These are phyloP conservation scores for Epipyxis sp. DNA, from an alignment of 108 stramenopile species.

Conservation along the genomic window DNA sequence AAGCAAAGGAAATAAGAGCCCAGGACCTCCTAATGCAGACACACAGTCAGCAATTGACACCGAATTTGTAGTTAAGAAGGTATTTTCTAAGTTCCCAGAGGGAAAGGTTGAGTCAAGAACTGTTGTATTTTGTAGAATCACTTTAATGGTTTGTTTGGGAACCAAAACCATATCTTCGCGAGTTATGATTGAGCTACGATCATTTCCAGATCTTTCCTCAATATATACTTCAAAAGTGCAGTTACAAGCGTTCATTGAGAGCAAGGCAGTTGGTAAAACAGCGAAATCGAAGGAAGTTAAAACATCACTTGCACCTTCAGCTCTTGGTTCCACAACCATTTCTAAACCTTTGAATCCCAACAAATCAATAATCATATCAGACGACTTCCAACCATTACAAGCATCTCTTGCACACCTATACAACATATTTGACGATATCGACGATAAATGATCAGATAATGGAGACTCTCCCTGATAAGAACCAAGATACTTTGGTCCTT, in stretches of 20 bases:
- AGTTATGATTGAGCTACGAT: too few species aligned
- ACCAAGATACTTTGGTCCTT: neutral
- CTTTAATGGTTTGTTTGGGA: too few species aligned
- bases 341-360: neutral
- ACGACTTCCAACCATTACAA: neutral
- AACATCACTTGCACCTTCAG: neutral
- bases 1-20: neutral
- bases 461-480: neutral
- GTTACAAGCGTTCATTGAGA: too few species aligned
- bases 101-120: too few species aligned
- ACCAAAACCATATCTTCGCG: too few species aligned
- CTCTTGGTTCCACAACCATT: neutral
- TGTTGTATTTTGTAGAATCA: too few species aligned
- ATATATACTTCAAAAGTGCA: too few species aligned
- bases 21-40: slow-evolving; percentile 2
- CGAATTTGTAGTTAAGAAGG: too few species aligned
- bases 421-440: neutral
- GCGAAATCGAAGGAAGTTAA: neutral
- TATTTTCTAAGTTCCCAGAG: too few species aligned
- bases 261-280: neutral
- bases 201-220: too few species aligned
- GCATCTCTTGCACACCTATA: neutral
- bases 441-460: neutral
- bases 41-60: neutral
- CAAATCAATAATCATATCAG: neutral